Conservation (phyloP, 2,329 filamentous ascomycete species). For the Penicillium sp. region DNA sequence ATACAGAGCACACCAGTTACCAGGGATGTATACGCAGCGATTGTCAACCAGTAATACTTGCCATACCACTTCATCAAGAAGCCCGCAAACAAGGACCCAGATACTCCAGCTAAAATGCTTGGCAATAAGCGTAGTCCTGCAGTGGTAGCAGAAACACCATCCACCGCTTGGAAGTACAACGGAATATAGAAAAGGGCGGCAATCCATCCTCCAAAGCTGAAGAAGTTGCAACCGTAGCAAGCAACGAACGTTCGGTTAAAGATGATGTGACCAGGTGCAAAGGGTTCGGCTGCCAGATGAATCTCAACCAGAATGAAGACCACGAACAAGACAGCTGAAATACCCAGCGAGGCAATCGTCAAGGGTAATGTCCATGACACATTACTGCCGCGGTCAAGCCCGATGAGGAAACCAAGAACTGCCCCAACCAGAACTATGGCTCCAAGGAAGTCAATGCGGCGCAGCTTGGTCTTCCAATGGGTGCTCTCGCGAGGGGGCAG, state of each 20-base stretch:
- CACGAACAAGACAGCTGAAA: slow-evolving; percentile 60
- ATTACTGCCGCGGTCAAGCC: slow-evolving; percentile 72
- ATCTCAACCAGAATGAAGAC: slow-evolving; percentile 69
- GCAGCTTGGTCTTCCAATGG: slow-evolving; percentile 65
- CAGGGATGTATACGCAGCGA: slow-evolving; percentile 55
- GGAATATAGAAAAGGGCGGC: slow-evolving; percentile 70
- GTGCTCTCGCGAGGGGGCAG: slow-evolving; percentile 58
- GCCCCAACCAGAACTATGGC: slow-evolving; percentile 65
- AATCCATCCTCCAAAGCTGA: slow-evolving; percentile 61
- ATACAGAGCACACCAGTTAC: slow-evolving; percentile 57
- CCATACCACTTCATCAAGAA: slow-evolving; percentile 68
- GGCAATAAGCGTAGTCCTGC: slow-evolving; percentile 68
- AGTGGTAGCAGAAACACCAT: slow-evolving; percentile 61
- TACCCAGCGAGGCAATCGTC: slow-evolving; percentile 58
- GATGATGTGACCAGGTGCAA: slow-evolving; percentile 72
- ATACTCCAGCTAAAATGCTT: slow-evolving; percentile 60
- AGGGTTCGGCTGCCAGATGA: slow-evolving; percentile 66
- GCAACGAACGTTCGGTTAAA: slow-evolving; percentile 66
- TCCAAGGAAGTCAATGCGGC: slow-evolving; percentile 71
- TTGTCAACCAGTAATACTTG: slow-evolving; percentile 68
- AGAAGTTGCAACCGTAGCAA: slow-evolving; percentile 71
- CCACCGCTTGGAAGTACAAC: slow-evolving; percentile 72
- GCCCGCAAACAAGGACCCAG: slow-evolving; percentile 64
- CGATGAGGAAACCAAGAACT: slow-evolving; percentile 65
- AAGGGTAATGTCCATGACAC: slow-evolving; percentile 62